Conservation (phyloP, 1,139 yeast genomes). For the Kodamaea suecica region DNA sequence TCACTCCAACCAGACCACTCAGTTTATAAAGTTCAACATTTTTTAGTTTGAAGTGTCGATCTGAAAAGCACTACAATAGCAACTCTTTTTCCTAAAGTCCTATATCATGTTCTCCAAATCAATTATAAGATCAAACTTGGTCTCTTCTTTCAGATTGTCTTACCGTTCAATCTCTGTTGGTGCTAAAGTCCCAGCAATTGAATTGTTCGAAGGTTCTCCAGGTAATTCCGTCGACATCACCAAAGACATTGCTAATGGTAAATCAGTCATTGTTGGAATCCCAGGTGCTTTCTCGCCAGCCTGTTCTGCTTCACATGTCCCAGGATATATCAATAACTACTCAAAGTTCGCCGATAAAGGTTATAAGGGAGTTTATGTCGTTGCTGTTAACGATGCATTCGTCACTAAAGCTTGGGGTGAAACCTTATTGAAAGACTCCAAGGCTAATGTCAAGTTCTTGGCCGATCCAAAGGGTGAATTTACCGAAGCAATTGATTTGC, state of each 20-base stretch:
- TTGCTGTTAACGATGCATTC: slow-evolving; percentile 83
- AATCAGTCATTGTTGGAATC: slow-evolving; percentile 68
- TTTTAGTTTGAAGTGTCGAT: too few species aligned
- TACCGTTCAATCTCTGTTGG: slow-evolving; percentile 45
- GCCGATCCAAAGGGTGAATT: slow-evolving; percentile 80
- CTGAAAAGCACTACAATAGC: too few species aligned
- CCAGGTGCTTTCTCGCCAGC: slow-evolving; percentile 94
- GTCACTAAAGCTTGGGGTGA: slow-evolving; percentile 80
- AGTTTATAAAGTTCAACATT: too few species aligned
- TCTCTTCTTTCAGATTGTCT: slow-evolving; percentile 9
- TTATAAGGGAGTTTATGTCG: slow-evolving; percentile 54
- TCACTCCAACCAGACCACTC: too few species aligned
- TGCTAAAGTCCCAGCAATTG: slow-evolving; percentile 53
- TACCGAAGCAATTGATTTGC: slow-evolving; percentile 58
- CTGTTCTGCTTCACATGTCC: slow-evolving; percentile 74
- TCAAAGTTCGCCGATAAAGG: slow-evolving; percentile 64
- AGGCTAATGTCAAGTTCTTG: slow-evolving; percentile 49
- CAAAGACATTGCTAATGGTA: slow-evolving; percentile 50
- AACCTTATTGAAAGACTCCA: slow-evolving; percentile 25
- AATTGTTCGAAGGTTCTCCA: slow-evolving; percentile 64
- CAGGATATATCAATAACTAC: slow-evolving; percentile 62
- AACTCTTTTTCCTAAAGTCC: too few species aligned
- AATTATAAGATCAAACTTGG: slow-evolving; percentile 6
- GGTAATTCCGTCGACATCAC: slow-evolving; percentile 62
- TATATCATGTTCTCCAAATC: slow-evolving; percentile 9